Conservation (phyloP, 306 rosid species). For the Acacia melanoxylon region DNA sequence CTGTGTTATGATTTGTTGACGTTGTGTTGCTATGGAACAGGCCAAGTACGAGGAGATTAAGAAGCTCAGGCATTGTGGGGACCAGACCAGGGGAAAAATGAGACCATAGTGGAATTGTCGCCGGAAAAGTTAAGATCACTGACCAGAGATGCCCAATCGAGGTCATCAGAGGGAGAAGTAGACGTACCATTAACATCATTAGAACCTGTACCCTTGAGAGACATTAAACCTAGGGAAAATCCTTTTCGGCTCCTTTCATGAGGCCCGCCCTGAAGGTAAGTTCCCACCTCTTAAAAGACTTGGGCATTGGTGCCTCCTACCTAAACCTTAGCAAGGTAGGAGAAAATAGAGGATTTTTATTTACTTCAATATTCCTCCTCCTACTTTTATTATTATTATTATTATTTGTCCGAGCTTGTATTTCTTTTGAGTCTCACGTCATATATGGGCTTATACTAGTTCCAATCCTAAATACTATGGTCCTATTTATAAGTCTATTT, state of each 20-base stretch:
- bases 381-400: no score
- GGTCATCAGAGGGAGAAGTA: constrained; percentile 2
- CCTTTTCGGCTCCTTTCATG: constrained; percentile 36
- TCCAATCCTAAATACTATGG: no score
- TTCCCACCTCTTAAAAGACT: constrained; percentile 9
- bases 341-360: no score
- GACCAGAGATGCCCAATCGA: constrained; percentile 6
- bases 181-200: not conserved
- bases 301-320: not conserved
- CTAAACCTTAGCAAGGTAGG: constrained; percentile 24
- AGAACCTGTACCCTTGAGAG: constrained; percentile 33
- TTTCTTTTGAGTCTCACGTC: no score
- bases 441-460: no score
- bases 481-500: no score
- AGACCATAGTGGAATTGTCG: constrained; percentile 19
- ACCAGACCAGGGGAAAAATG: not conserved
- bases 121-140: constrained; percentile 19
- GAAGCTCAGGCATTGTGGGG: constrained; percentile 15
- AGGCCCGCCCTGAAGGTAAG: constrained; percentile 11
- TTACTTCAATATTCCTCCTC: no score
- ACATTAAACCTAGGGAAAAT: not conserved
- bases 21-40: not conserved
- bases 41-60: constrained; percentile 16
- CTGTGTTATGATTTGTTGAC: not conserved
- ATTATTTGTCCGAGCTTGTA: no score